phyloP scores from a whole-genome alignment of 139 green algal genomes.

The Raphidocelis subcapitata region DNA sequence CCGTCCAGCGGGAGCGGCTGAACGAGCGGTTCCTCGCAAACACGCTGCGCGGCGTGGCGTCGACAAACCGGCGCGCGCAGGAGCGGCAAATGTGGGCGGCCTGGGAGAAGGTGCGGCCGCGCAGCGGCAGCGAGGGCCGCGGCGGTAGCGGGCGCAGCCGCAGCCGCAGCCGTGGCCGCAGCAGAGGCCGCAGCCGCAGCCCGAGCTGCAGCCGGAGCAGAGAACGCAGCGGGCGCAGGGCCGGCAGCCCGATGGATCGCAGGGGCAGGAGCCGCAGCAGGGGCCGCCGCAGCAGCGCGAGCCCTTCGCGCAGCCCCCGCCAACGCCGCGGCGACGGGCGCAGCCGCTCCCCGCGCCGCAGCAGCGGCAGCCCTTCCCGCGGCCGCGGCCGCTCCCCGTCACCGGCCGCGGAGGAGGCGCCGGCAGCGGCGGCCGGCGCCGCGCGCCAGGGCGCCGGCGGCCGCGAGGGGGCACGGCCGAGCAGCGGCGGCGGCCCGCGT shows the following conservation, averaged over 20 bases:
- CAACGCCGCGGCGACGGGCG: background rate
- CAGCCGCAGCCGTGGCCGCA: background rate
- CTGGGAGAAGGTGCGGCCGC: slow-evolving; percentile 28
- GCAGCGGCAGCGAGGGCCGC: background rate
- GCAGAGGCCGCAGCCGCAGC: background rate
- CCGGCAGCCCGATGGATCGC: background rate
- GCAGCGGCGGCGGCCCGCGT: background rate
- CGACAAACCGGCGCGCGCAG: slow-evolving; percentile 49
- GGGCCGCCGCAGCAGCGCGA: background rate
- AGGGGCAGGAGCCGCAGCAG: background rate
- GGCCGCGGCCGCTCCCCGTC: background rate
- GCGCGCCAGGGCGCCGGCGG: background rate
- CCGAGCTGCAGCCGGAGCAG: background rate
- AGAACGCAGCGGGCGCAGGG: background rate
- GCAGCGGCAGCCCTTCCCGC: background rate
- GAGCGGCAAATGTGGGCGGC: slow-evolving; percentile 62
- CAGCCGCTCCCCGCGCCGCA: background rate
- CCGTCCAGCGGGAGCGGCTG: slow-evolving; percentile 46
- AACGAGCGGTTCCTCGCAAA: slow-evolving; percentile 75
- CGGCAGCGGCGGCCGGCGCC: background rate
- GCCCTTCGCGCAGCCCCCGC: background rate
- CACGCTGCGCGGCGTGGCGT: slow-evolving; percentile 56
- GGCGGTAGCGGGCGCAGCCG: background rate
- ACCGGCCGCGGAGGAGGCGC: background rate
- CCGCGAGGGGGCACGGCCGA: background rate